Base-by-base conservation (phyloP, 805 yeast genomes). In the Pichia rugopelliculosa region DNA sequence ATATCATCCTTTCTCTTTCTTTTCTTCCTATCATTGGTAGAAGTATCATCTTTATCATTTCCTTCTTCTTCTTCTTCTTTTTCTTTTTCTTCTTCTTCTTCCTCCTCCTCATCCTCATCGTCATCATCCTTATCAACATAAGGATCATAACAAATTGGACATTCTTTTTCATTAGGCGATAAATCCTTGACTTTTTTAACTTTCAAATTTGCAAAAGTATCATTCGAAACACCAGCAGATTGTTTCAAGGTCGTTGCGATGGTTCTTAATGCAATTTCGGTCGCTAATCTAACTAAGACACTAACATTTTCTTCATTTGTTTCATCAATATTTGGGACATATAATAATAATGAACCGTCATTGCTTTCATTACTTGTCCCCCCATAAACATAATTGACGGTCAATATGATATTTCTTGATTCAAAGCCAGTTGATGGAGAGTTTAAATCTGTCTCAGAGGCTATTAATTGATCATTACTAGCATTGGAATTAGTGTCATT, bases 71-170 rank as follows among this genome's bases (percentile, higher is more conserved):
- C 38, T 3, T 48, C 41, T 12, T 41, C 50, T 46, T 25, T 36
- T 36, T 38, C 49, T 36, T 30, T 33, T 43, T 23, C 20, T 17
- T 44, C 45, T 13, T 44, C 49, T 3, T 33, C 53, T 7, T 44
- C 46, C 4, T 46, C 51, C 12, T 38, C 37, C 39, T 42, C 39
- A 30, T 40, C 49, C 23, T 41, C 39, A 6, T 25, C n/a, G 15
- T 34, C 42, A 7, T 13, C 27, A 41, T 45, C 58, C 10, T 48
- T 57, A n/a, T 61, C 68, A 18, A 63, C 69, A 50, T 67, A 75
- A 25, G 67, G 66, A 20, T 83, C 88, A 54, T 77, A 82, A 62
- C 90, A 83, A 33, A 83, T 80, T 11, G 87, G 70, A 57, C 91
- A 84, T 2, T 63, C 65, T 20, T 59, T 56, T 39, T 66, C 69